Percentiles rank a stretch among this genome's conserved stretches.
These are phyloP conservation scores for Dispira simplex DNA, from an alignment of 192 early-diverging fungal species.

Conservation along the genomic window DNA sequence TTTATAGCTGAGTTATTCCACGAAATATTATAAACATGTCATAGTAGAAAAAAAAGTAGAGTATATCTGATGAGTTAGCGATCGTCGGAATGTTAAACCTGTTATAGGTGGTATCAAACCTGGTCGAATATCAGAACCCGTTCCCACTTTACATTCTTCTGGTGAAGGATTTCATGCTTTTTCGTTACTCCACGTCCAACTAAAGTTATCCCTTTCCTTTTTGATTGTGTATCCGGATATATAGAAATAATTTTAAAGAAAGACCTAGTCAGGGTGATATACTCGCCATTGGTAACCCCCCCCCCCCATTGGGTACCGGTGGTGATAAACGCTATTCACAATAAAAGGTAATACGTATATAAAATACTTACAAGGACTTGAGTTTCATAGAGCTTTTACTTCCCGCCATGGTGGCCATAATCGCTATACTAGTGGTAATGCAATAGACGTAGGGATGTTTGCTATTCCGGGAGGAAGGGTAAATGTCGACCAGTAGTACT, in stretches of 20 bases:
- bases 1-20: conserved; percentile 41
- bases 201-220: too few relatives aligned
- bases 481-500: too few relatives aligned
- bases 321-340: neutral
- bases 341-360: too few relatives aligned
- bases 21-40: neutral
- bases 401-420: neutral
- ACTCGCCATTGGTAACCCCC: neutral
- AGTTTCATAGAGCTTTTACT: neutral
- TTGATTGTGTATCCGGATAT: neutral
- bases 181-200: too few relatives aligned
- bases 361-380: conserved; percentile 2
- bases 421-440: too few relatives aligned
- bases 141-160: neutral
- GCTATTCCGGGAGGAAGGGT: too few relatives aligned
- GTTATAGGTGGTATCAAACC: neutral
- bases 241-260: neutral
- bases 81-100: neutral
- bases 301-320: neutral
- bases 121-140: neutral
- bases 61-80: neutral
- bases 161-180: too few relatives aligned
- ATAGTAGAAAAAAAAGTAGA: neutral
- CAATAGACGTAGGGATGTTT: too few relatives aligned
- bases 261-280: neutral